Evolutionary conservation across 2,329 filamentous ascomycete species (phyloP).

Genomic region (Aspergillus melleus): DNA sequence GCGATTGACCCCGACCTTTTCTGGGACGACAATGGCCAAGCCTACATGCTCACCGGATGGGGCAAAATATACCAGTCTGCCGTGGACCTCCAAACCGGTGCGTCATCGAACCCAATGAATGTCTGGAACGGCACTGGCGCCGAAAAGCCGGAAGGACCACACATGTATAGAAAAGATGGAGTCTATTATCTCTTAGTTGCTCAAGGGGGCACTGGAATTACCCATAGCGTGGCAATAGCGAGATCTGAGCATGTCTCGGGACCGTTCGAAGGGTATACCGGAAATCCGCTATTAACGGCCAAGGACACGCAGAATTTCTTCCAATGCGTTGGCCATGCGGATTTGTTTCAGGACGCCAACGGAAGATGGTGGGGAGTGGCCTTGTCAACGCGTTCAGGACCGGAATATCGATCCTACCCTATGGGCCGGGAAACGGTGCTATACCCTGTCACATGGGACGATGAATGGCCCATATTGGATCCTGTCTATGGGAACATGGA

Average conservation of each 20-base stretch:
- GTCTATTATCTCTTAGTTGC: conserved; percentile 29
- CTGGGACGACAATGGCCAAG: conserved; percentile 12
- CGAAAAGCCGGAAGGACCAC: conserved; percentile 29
- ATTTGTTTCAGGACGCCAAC: conserved; percentile 53
- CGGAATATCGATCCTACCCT: conserved; percentile 42
- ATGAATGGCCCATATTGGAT: conserved; percentile 45
- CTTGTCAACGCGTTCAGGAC: conserved; percentile 43
- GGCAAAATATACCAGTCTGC: conserved; percentile 6
- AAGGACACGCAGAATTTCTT: conserved; percentile 36
- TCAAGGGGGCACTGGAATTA: conserved; percentile 20
- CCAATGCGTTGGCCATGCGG: conserved; percentile 58
- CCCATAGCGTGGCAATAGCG: conserved; percentile 26
- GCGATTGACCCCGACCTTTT: conserved; percentile 14
- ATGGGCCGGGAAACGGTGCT: conserved; percentile 57
- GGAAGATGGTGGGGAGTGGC: conserved; percentile 56
- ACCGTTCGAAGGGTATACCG: conserved; percentile 40
- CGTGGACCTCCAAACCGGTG: conserved; percentile 31
- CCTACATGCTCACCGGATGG: conserved; percentile 4
- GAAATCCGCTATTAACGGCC: conserved; percentile 44
- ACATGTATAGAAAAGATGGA: conserved; percentile 27
- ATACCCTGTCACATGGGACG: conserved; percentile 49
- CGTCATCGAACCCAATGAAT: not conserved
- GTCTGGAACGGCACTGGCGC: conserved; percentile 52
- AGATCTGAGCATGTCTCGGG: conserved; percentile 30
- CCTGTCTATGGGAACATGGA: conserved; percentile 4